Evolutionary conservation across 768 basidiomycete species (phyloP).

Genomic region (Cystobasidium tubakii): DNA sequence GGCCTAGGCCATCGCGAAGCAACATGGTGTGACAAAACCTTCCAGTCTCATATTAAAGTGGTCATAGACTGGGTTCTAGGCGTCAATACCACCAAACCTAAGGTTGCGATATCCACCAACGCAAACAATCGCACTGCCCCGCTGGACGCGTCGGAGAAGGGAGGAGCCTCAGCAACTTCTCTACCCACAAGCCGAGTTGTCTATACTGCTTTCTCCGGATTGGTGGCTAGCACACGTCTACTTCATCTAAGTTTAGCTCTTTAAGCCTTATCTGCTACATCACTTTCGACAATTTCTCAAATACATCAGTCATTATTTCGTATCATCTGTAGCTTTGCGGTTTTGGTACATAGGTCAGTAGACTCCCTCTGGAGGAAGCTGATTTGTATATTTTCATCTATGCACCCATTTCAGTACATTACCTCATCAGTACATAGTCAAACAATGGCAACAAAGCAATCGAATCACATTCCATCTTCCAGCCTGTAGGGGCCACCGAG

Average conservation of each 20-base stretch:
- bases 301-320: no score
- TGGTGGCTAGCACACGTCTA: not conserved
- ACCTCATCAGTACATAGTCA: not conserved
- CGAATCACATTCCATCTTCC: not conserved
- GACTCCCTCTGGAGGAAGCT: no score
- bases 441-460: not conserved
- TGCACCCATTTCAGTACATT: no score
- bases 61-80: constrained; percentile 25
- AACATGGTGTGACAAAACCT: constrained; percentile 14
- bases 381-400: no score
- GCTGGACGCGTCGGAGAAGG: not conserved
- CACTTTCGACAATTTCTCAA: not conserved
- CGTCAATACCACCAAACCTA: constrained; percentile 14
- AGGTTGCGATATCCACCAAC: not conserved
- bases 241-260: not conserved
- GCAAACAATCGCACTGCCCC: not conserved
- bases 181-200: not conserved
- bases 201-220: not conserved
- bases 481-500: not conserved
- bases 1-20: constrained; percentile 4
- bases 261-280: not conserved
- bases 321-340: no score
- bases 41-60: constrained; percentile 24
- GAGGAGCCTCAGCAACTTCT: not conserved
- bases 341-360: no score